These are phyloP conservation scores for Lagenaria siceraria DNA, from an alignment of 306 rosid genomes.

Conservation along the genomic window DNA sequence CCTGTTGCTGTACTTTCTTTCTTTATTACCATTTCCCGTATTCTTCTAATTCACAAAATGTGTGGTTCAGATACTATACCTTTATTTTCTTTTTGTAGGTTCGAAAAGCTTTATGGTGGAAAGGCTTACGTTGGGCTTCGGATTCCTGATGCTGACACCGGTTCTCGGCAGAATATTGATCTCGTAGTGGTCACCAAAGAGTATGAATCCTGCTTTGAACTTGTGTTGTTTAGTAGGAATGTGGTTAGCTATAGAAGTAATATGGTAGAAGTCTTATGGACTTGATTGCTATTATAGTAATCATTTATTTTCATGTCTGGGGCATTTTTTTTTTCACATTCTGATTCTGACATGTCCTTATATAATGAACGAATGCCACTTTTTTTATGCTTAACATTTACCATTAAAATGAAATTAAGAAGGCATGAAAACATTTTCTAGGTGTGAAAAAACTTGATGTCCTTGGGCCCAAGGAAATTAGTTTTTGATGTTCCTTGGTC, in stretches of 20 bases:
- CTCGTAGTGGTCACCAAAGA: conserved; percentile 49
- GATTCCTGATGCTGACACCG: conserved; percentile 83
- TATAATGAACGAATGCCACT: not conserved
- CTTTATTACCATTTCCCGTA: not conserved
- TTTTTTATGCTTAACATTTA: not conserved
- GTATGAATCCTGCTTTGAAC: conserved; percentile 19
- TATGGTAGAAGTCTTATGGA: not conserved
- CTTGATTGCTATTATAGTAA: not conserved
- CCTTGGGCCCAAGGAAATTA: not conserved
- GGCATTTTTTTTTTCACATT: not conserved
- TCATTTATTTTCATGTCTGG: not conserved
- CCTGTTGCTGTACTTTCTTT: not conserved
- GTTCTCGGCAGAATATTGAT: conserved; percentile 59
- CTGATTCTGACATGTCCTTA: not conserved
- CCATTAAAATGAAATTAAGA: not conserved
- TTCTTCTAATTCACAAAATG: not conserved
- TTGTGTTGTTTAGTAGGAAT: not conserved
- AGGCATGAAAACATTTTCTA: not conserved
- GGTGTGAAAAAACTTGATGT: not conserved
- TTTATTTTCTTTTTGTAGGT: conserved; percentile 18
- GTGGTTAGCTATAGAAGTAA: not conserved
- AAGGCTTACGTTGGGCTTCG: conserved; percentile 69
- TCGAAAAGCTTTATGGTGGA: conserved; percentile 62
- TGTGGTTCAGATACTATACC: not conserved
- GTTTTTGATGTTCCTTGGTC: not conserved